Evolutionary conservation across 1,284 basidiomycete genomes (phyloP).

Genomic region (Cystobasidium slooffiae): DNA sequence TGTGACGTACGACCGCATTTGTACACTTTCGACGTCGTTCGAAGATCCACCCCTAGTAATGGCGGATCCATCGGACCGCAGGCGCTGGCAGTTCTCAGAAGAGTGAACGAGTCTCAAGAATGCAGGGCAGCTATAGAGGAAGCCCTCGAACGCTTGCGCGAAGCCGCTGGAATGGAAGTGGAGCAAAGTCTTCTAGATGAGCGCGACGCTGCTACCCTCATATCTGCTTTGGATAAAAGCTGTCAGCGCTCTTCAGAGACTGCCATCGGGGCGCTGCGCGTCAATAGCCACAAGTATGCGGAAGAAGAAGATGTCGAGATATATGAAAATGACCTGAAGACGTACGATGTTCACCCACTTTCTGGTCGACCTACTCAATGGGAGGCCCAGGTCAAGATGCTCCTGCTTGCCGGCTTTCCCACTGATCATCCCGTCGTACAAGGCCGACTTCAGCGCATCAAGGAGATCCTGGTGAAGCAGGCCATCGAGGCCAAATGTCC

Average conservation of each 20-base stretch:
- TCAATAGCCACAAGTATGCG: background rate
- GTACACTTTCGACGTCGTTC: constrained; percentile 49
- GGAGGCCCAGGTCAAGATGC: background rate
- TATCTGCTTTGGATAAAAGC: background rate
- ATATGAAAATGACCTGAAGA: background rate
- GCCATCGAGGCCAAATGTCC: constrained; percentile 39
- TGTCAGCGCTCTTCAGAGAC: background rate
- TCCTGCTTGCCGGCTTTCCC: constrained; percentile 53
- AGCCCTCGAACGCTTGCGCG: constrained; percentile 16
- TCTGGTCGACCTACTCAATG: constrained; percentile 47
- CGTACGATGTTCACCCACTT: constrained; percentile 44
- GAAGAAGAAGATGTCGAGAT: background rate
- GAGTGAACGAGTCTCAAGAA: constrained; percentile 6
- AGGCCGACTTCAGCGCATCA: background rate
- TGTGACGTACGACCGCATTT: constrained; percentile 45
- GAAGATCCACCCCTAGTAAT: constrained; percentile 34
- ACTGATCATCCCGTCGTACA: constrained; percentile 45
- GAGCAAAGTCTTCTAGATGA: constrained; percentile 12
- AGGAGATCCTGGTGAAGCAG: constrained; percentile 14
- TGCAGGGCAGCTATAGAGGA: background rate
- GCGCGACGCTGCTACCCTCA: background rate
- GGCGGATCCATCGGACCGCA: constrained; percentile 38
- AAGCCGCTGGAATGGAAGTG: constrained; percentile 18
- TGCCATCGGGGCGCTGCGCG: background rate
- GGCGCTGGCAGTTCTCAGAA: constrained; percentile 42